phyloP scores from a whole-genome alignment of 1,284 basidiomycete genomes.

The Malassezia slooffiae region DNA sequence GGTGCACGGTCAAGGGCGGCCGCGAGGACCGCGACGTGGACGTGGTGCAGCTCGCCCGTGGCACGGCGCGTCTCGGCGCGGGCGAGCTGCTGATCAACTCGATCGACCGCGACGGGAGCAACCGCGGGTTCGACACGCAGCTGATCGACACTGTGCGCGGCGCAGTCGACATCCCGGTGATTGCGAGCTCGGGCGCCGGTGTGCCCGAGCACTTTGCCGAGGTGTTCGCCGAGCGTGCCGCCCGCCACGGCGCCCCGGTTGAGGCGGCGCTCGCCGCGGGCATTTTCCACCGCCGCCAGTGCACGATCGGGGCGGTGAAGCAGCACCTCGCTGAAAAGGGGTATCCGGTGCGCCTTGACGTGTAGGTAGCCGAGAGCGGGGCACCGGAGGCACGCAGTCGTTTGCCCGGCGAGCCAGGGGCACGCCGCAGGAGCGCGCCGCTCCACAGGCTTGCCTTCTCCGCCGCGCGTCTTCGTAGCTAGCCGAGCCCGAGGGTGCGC shows the following conservation, averaged over 20 bases:
- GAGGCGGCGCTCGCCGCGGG: conserved; percentile 94
- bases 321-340: conserved; percentile 31
- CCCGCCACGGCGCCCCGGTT: conserved; percentile 48
- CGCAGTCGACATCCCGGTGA: conserved; percentile 76
- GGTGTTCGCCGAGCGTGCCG: conserved; percentile 49
- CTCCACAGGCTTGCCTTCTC: background rate
- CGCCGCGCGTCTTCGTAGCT: background rate
- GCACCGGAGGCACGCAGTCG: background rate
- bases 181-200: conserved; percentile 85
- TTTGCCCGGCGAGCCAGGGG: background rate
- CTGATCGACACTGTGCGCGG: conserved; percentile 62
- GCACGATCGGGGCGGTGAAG: conserved; percentile 53
- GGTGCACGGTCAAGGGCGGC: conserved; percentile 90
- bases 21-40: conserved; percentile 79
- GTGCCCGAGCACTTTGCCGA: conserved; percentile 68
- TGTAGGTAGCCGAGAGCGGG: conserved; percentile 15
- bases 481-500: conserved; percentile 16
- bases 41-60: conserved; percentile 77
- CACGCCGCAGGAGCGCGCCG: background rate
- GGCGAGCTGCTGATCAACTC: conserved; percentile 93
- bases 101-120: conserved; percentile 91
- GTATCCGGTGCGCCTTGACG: conserved; percentile 29
- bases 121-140: conserved; percentile 81
- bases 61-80: conserved; percentile 78
- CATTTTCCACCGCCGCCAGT: conserved; percentile 88